Percentiles rank a stretch among this genome's conserved stretches.
phyloP scores from a whole-genome alignment of 331 rosid genomes.

The Arachis monticola region DNA sequence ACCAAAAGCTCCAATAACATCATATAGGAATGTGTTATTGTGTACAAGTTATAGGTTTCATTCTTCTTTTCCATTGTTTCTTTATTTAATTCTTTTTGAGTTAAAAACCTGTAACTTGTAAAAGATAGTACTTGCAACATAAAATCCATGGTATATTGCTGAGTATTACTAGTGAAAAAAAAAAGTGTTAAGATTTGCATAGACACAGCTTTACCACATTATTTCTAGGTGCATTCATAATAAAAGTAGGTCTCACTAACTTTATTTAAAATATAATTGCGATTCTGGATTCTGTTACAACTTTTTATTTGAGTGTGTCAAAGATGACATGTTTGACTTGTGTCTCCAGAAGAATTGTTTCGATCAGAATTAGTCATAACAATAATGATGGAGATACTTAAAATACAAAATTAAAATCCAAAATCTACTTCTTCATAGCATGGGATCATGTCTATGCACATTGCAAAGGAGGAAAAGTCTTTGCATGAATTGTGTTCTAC shows the following conservation, averaged over 20 bases:
- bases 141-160: conserved; percentile 12
- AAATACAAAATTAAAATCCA: neutral
- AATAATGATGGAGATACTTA: no score
- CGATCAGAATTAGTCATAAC: no score
- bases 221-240: no score
- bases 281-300: no score
- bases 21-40: conserved; percentile 38
- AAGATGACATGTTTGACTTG: no score
- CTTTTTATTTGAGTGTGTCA: no score
- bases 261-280: no score
- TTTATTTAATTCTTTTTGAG: neutral
- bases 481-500: conserved; percentile 25
- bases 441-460: conserved; percentile 24
- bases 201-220: no score
- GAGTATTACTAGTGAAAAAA: conserved; percentile 23
- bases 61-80: neutral
- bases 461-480: conserved; percentile 17
- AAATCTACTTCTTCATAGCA: neutral
- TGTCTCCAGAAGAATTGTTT: no score
- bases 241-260: no score
- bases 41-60: conserved; percentile 34
- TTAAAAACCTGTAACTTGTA: conserved; percentile 6
- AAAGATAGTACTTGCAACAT: conserved; percentile 28
- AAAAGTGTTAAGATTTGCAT: neutral
- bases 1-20: conserved; percentile 39